Percentiles rank a stretch among this genome's conserved stretches.
Evolutionary conservation across 2,329 filamentous ascomycete species (phyloP).

Genomic region (Penicillium expansum): DNA sequence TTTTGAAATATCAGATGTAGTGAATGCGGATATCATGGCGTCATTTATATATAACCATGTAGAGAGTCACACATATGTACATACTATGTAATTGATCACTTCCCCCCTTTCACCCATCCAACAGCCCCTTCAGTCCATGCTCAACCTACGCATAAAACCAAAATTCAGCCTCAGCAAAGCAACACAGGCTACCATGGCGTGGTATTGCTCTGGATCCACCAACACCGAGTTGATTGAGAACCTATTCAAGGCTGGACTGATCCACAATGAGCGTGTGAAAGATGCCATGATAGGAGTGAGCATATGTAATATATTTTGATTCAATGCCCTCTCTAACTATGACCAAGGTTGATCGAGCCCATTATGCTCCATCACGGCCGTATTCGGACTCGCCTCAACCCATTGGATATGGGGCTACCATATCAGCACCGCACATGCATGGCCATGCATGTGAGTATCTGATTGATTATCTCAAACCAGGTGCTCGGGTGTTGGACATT

Average conservation of each 20-base stretch:
- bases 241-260: slow-evolving; percentile 67
- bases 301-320: neutral
- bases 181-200: slow-evolving; percentile 66
- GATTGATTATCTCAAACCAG: slow-evolving; percentile 55
- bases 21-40: slow-evolving; percentile 1
- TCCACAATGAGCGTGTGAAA: slow-evolving; percentile 68
- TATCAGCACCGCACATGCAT: slow-evolving; percentile 73
- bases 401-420: slow-evolving; percentile 67
- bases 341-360: slow-evolving; percentile 74
- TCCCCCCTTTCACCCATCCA: too few species aligned
- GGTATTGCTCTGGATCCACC: slow-evolving; percentile 73
- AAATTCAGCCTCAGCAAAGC: neutral
- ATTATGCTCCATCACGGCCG: slow-evolving; percentile 70
- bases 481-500: slow-evolving; percentile 65
- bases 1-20: neutral
- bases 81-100: neutral
- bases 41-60: slow-evolving; percentile 1
- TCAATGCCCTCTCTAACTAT: slow-evolving; percentile 13
- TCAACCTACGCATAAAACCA: neutral
- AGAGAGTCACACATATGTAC: neutral
- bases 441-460: slow-evolving; percentile 63
- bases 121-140: neutral
- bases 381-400: slow-evolving; percentile 72
- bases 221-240: slow-evolving; percentile 78
- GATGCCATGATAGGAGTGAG: slow-evolving; percentile 73